Conservation (phyloP, 2,329 filamentous ascomycete species). For the Daldinia sp. region DNA sequence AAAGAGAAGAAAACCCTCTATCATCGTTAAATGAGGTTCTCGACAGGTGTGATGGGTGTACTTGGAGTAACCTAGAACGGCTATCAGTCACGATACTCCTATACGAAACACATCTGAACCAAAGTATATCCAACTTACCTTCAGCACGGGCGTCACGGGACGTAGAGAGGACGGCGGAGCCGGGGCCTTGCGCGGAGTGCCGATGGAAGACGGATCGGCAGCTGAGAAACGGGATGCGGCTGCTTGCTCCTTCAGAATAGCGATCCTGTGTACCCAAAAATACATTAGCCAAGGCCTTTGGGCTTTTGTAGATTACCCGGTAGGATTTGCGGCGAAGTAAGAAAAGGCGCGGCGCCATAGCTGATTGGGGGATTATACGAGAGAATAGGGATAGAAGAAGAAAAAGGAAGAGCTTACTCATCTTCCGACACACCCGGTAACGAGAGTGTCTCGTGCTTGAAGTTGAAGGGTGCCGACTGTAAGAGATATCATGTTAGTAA, state of each 20-base stretch:
- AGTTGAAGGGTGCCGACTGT: constrained; percentile 71
- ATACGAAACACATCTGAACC: neutral
- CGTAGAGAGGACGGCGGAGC: constrained; percentile 40
- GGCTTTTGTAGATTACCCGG: constrained; percentile 1
- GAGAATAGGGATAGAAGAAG: neutral
- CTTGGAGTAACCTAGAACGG: constrained; percentile 37
- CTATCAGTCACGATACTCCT: constrained; percentile 4
- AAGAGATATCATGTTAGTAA: constrained; percentile 16
- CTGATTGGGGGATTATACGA: constrained; percentile 33
- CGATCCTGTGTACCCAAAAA: constrained; percentile 54
- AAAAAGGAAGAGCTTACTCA: constrained; percentile 61
- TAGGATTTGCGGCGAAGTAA: constrained; percentile 26
- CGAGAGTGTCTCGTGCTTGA: constrained; percentile 65
- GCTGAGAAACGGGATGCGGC: constrained; percentile 61
- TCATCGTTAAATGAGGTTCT: constrained; percentile 43
- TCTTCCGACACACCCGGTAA: constrained; percentile 69
- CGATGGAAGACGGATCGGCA: constrained; percentile 39
- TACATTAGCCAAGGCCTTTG: constrained; percentile 16
- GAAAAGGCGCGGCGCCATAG: neutral
- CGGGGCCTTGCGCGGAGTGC: constrained; percentile 46
- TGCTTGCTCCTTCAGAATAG: constrained; percentile 65
- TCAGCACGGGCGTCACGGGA: constrained; percentile 38
- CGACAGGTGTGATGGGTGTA: constrained; percentile 38
- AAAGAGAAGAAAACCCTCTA: neutral
- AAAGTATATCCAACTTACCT: constrained; percentile 37